Percentiles rank a stretch among this genome's conserved stretches.
Evolutionary conservation across 2,329 filamentous ascomycete species (phyloP).

Genomic region (Fusarium ambrosium): DNA sequence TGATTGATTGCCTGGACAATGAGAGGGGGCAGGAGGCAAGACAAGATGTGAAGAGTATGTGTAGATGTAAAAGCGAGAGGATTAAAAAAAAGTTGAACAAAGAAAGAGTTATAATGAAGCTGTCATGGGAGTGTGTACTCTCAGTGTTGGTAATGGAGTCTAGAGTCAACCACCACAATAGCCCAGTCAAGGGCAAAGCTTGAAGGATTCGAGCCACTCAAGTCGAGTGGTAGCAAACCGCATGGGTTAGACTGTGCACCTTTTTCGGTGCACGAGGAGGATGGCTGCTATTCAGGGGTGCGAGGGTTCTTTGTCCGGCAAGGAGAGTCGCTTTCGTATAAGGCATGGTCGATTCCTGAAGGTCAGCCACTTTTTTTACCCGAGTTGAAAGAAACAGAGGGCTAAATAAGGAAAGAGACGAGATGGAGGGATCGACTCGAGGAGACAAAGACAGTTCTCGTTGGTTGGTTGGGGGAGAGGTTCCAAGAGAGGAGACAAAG

Average conservation of each 20-base stretch:
- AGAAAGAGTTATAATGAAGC: slow-evolving; percentile 12
- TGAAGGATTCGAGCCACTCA: not conserved
- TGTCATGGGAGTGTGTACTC: not conserved
- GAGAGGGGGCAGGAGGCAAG: not conserved
- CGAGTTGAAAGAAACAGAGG: not conserved
- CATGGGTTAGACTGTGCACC: not conserved
- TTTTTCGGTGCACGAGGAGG: not conserved
- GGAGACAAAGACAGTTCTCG: slow-evolving; percentile 19
- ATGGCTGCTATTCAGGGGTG: not conserved
- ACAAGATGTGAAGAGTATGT: slow-evolving; percentile 28
- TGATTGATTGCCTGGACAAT: slow-evolving; percentile 3
- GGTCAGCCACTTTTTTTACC: not conserved
- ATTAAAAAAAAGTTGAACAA: slow-evolving; percentile 17
- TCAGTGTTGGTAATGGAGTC: not conserved
- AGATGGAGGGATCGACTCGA: not conserved
- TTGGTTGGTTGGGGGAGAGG: slow-evolving; percentile 2
- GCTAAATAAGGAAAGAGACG: slow-evolving; percentile 22
- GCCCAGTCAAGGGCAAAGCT: not conserved
- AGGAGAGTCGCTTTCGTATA: not conserved
- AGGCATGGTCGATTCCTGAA: not conserved
- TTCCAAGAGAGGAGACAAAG: slow-evolving; percentile 17
- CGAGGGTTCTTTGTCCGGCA: slow-evolving; percentile 29
- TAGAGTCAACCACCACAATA: not conserved
- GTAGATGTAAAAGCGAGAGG: slow-evolving; percentile 35
- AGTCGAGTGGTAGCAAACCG: not conserved